These are phyloP conservation scores for Handroanthus guayacan DNA, from an alignment of 257 asterid genomes.

Conservation along the genomic window DNA sequence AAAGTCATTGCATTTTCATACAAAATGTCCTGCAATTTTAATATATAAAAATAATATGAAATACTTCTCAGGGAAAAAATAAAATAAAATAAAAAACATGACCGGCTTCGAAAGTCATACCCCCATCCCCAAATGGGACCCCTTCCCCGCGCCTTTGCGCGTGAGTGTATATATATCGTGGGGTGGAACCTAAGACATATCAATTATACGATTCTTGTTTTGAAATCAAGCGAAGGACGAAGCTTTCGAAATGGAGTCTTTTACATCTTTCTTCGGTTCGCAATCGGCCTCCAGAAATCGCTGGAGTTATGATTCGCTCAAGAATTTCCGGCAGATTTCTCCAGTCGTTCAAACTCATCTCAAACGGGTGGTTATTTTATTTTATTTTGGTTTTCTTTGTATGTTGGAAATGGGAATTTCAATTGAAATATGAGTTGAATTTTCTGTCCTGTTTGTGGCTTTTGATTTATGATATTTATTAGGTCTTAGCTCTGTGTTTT, in stretches of 20 bases:
- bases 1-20: too few relatives aligned
- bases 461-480: background rate
- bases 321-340: constrained; percentile 90
- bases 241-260: constrained; percentile 65
- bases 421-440: background rate
- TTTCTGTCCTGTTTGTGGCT: background rate
- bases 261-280: constrained; percentile 69
- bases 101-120: too few relatives aligned
- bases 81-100: too few relatives aligned
- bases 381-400: background rate
- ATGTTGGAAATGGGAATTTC: background rate
- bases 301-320: constrained; percentile 85
- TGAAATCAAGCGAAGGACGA: background rate
- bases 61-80: too few relatives aligned
- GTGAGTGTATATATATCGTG: background rate
- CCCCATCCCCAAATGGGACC: background rate
- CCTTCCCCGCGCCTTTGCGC: background rate
- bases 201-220: too few relatives aligned
- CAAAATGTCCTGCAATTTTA: too few relatives aligned
- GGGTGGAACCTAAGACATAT: too few relatives aligned
- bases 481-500: constrained; percentile 2
- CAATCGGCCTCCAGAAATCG: constrained; percentile 62
- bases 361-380: constrained; percentile 59
- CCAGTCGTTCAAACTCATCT: constrained; percentile 91
- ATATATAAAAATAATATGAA: too few relatives aligned